Evolutionary conservation across 768 basidiomycete species (phyloP).

Genomic region (Lanmaoa rubissima): DNA sequence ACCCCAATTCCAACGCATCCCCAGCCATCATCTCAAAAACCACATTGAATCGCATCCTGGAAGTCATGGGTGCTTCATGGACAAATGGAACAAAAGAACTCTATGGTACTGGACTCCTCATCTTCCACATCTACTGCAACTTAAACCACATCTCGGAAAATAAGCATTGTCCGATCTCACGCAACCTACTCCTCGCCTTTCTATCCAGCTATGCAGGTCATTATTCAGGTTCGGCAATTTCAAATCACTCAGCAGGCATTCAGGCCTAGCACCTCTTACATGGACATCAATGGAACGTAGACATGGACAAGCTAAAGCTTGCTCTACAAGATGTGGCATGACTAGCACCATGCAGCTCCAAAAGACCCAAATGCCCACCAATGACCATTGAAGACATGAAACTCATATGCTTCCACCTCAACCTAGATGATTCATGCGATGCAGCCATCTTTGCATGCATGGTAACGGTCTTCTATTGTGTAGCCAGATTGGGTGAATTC

Average conservation of each 20-base stretch:
- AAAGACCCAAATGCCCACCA: too few relatives aligned
- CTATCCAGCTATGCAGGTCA: neutral
- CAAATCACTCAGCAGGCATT: neutral
- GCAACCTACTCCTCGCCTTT: neutral
- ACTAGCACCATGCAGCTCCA: too few relatives aligned
- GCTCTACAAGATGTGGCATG: neutral
- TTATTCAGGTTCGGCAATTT: neutral
- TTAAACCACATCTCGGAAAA: neutral
- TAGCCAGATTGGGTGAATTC: too few relatives aligned
- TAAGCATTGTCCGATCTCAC: neutral
- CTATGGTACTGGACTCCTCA: neutral
- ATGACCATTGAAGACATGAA: too few relatives aligned
- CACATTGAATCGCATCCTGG: neutral
- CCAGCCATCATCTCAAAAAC: neutral
- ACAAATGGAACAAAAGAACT: neutral
- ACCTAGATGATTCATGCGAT: too few relatives aligned
- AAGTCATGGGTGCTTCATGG: neutral
- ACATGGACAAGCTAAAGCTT: neutral
- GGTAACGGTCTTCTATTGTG: too few relatives aligned
- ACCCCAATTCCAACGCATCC: neutral
- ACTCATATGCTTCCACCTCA: too few relatives aligned
- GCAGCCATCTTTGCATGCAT: too few relatives aligned
- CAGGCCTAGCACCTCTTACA: constrained; percentile 1
- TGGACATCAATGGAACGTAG: neutral
- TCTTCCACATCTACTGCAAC: neutral